Base-by-base conservation (phyloP, 345 rosid genomes). In the Mercurialis annua region DNA sequence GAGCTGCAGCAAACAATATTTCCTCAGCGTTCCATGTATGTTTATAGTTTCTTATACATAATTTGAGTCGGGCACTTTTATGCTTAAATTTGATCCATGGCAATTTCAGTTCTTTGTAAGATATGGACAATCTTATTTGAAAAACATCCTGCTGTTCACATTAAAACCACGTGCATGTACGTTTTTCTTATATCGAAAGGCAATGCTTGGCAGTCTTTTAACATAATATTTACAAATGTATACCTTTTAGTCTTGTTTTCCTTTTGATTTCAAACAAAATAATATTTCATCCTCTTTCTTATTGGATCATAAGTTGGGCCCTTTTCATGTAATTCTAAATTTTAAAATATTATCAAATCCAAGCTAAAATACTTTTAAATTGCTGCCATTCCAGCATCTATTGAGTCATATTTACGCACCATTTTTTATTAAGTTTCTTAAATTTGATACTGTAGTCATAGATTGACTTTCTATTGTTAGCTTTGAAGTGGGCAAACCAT, bases 1-100 rank as follows among this genome's bases (percentile, higher is more conserved):
- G 87, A 80, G 73, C 58, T 79, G 50, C 71, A 78, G 16, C 68
- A 75, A 79, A 67, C 81, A 63, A 81, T 89, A 51, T 91, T 94
- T 83, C 84, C 91, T 67, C 83, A 63, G 40, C 89, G 82, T 68
- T 78, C 95, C 38, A 65, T 86, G 99, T 94, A 91, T 64, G 99
- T 81, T 70, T 65, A 40, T 14, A 31, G 10, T 23, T n/a, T 60
- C 36, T 27, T 24, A 1, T 29, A 23, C 42, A 49, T 1, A 49
- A 18, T 50, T 56, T n/a, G 18, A 55, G 47, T 43, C 26, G 33
- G 21, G 48, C 20, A 26, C 26, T 59, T 10, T 15, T 59, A 29
- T 31, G 17, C 43, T 44, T 27, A 31, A 57, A 20, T 44, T 67
- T 46, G 26, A 2, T 56, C 31, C 15, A 21, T 30, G 34, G 24